phyloP scores from a whole-genome alignment of 2,329 filamentous ascomycete species.

The Hortaea werneckii region DNA sequence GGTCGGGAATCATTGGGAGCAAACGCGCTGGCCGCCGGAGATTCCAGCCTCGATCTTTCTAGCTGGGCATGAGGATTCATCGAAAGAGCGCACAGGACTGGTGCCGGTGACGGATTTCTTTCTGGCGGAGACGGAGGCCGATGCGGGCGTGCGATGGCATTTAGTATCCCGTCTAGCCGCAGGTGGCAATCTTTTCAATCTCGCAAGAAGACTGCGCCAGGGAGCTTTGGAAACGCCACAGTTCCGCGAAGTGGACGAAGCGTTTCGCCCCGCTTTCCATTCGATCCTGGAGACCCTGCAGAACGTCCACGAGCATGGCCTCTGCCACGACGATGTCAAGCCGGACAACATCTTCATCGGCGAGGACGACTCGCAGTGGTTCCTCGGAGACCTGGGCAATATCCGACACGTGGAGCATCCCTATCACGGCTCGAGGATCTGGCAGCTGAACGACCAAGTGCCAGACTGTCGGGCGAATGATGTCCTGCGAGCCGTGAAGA shows the following conservation, averaged over 20 bases:
- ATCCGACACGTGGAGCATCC: constrained; percentile 22
- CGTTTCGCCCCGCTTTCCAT: constrained; percentile 23
- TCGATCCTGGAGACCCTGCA: constrained; percentile 17
- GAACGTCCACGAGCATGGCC: constrained; percentile 20
- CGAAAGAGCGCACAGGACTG: background rate
- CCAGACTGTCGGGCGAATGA: background rate
- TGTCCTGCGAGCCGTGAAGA: background rate
- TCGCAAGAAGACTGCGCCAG: background rate
- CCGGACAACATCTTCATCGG: constrained; percentile 25
- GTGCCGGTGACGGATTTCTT: background rate
- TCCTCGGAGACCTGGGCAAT: constrained; percentile 28
- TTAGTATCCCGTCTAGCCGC: background rate
- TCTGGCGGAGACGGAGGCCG: background rate
- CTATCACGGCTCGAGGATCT: background rate
- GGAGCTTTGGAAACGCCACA: background rate
- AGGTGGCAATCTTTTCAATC: background rate
- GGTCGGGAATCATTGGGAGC: background rate
- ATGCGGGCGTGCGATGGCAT: background rate
- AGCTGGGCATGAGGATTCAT: background rate
- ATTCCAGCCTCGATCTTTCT: background rate
- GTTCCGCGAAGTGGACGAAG: constrained; percentile 14
- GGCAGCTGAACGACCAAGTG: background rate
- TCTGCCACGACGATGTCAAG: constrained; percentile 31
- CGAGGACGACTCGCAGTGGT: constrained; percentile 15
- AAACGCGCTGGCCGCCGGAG: background rate